A percentile compares a stretch with the other conserved stretches of the same genome.
Evolutionary conservation across 148 eudicot genomes (phyloP).

Genomic region (Rhododendron griersonianum): DNA sequence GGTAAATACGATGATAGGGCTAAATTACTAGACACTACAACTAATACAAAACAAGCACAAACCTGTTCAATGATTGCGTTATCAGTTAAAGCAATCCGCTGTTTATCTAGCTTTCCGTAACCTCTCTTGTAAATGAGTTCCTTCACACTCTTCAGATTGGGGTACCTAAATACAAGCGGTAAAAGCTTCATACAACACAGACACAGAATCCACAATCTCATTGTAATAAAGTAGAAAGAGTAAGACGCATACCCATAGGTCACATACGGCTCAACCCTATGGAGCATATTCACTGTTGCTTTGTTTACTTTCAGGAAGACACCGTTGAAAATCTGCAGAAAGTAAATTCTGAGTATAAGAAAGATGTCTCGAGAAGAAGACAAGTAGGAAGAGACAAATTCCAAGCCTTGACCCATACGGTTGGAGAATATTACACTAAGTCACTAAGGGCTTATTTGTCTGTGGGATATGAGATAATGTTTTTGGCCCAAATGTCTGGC

Average conservation of each 20-base stretch:
- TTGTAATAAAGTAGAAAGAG: background rate
- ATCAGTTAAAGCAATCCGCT: slow-evolving; percentile 70
- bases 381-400: background rate
- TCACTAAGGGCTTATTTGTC: background rate
- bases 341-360: background rate
- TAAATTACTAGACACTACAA: background rate
- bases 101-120: slow-evolving; percentile 70
- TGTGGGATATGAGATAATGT: background rate
- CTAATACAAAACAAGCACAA: background rate
- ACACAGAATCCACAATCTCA: background rate
- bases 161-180: slow-evolving; percentile 35
- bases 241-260: slow-evolving; percentile 54
- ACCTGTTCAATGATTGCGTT: slow-evolving; percentile 70
- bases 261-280: slow-evolving; percentile 84
- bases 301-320: slow-evolving; percentile 83
- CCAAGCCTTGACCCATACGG: background rate
- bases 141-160: slow-evolving; percentile 79
- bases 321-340: slow-evolving; percentile 74
- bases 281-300: slow-evolving; percentile 82
- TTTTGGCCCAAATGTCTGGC: background rate
- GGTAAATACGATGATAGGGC: background rate
- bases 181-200: background rate
- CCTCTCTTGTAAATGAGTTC: slow-evolving; percentile 86
- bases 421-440: background rate
- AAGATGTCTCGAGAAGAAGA: background rate